Evolutionary conservation across 1,284 basidiomycete genomes (phyloP), one percentile per base, ranked within the genome.

Genomic region (Sanghuangporus sanghuang): DNA sequence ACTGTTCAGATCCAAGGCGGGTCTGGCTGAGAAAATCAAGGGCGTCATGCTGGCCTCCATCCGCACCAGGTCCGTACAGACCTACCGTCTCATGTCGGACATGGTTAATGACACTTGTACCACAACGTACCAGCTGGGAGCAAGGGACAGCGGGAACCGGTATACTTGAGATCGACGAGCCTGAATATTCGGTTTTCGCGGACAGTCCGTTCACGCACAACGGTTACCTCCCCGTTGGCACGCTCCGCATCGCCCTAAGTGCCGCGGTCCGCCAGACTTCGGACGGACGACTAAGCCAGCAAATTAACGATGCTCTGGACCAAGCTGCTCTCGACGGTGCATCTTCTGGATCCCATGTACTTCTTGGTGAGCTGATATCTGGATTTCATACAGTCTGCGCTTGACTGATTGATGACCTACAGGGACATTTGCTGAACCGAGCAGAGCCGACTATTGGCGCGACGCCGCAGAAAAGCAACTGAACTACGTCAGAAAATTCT

Each of bases 291-390:
- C 67, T 74, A 32, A 73, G 71, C 58, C 73, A 74, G 59, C 49
- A 68, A 21, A 71, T 74, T 49, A 68, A 67, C 53, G 73, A 73
- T 64, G 73, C 64, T 0, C 44, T 66, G 42, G 73, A 74, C 35
- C 72, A 69, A 35, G 72, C 73, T 21, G 71, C 72, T 8, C 64
- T 74, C 9, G 73, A 74, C 59, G 73, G 73, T 8, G 73, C 73
- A 6, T 73, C 72, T 35, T 63, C 72, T 32, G 73, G 70, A 0
- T 65, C 69, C 12, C 66, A 64, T 23, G 71, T 72, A 9, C 62
- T 73, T 7, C 59, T 73, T 32, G 73, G 73, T 71, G 54, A 27
- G 59, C 61, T 38, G 35, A 14, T 23, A n/a, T n/a, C 11, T 36
- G 9, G 12, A 5, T 18, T 35, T 12, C 40, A 42, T 61, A 4